Conservation (phyloP, 306 rosid species). For the Vigna mungo region DNA sequence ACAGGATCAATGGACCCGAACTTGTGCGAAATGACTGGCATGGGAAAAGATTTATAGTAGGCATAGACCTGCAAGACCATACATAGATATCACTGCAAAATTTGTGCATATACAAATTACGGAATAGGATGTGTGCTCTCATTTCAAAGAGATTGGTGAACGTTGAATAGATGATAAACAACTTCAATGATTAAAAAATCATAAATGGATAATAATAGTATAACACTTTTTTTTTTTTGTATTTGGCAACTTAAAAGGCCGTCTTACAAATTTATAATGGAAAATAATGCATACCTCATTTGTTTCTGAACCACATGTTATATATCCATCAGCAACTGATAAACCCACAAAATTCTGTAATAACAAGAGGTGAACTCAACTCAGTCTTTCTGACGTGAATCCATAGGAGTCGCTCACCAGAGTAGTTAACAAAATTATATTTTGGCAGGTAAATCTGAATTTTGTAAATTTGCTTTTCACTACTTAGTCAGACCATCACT, state of each 20-base stretch:
- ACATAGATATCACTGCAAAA: constrained; percentile 3
- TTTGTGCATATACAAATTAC: constrained; percentile 13
- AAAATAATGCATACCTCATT: constrained; percentile 13
- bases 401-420: background rate
- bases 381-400: background rate
- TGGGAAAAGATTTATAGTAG: constrained; percentile 73
- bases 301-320: constrained; percentile 29
- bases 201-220: background rate
- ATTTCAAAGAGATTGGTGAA: constrained; percentile 20
- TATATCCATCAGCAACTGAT: constrained; percentile 13
- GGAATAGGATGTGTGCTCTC: background rate
- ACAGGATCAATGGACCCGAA: constrained; percentile 68
- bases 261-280: background rate
- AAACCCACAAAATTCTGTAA: constrained; percentile 9
- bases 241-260: background rate
- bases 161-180: background rate
- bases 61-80: constrained; percentile 65
- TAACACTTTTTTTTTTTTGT: constrained; percentile 3
- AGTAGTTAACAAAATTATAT: background rate
- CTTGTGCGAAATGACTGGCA: constrained; percentile 75
- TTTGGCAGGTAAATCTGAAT: background rate
- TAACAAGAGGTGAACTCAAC: background rate
- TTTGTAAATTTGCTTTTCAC: background rate
- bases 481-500: background rate
- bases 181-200: background rate